phyloP scores from a whole-genome alignment of 495 filamentous ascomycete genomes.

The Aspergillus panamensis region DNA sequence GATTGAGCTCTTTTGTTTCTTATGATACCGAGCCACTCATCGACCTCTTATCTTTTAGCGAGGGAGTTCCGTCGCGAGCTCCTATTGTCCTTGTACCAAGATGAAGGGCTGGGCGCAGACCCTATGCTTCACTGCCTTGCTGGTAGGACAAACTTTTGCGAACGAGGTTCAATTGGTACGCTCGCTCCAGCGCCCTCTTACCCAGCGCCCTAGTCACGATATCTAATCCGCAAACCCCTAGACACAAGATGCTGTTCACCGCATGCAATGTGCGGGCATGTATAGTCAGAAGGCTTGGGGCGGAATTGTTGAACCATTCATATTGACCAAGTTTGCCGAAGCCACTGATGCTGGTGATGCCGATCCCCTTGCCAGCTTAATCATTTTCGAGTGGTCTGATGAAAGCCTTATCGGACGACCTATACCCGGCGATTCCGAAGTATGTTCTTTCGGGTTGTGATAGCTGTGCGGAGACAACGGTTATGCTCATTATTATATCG shows the following conservation, averaged over 20 bases:
- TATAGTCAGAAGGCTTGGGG: constrained; percentile 90
- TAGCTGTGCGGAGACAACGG: neutral
- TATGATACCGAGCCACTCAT: constrained; percentile 14
- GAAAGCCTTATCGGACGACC: constrained; percentile 66
- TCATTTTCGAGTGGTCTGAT: constrained; percentile 94
- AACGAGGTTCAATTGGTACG: constrained; percentile 63
- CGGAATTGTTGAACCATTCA: constrained; percentile 82
- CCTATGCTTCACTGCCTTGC: constrained; percentile 46
- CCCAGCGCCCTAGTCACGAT: constrained; percentile 2
- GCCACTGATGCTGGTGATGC: constrained; percentile 49
- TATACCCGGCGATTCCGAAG: constrained; percentile 33
- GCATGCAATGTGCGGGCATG: constrained; percentile 95
- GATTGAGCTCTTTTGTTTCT: constrained; percentile 1
- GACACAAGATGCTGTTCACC: constrained; percentile 71
- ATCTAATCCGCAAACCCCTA: constrained; percentile 30
- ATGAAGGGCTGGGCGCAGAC: constrained; percentile 55
- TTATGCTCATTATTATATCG: constrained; percentile 19
- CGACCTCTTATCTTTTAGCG: constrained; percentile 14
- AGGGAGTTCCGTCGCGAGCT: constrained; percentile 30
- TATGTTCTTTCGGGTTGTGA: constrained; percentile 17
- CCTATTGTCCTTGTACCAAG: constrained; percentile 27
- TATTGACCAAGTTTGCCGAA: constrained; percentile 76
- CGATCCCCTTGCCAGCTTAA: constrained; percentile 75
- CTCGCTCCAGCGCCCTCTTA: constrained; percentile 10
- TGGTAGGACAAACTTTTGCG: constrained; percentile 53